Evolutionary conservation across 73 alveolate species (phyloP), one percentile per base, ranked within the genome.

Genomic region (Paramecium primaurelia): DNA sequence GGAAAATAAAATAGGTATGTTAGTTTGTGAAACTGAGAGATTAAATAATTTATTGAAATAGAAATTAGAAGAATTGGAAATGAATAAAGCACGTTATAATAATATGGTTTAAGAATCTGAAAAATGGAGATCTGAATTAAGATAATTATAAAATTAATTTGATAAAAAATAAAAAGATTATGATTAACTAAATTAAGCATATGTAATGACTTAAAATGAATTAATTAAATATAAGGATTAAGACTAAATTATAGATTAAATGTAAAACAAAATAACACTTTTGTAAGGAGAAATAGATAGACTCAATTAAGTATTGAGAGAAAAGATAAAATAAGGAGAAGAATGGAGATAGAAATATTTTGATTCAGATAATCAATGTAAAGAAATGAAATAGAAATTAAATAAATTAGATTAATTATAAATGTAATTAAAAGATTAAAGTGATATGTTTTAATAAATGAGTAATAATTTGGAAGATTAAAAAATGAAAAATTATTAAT

Each of bases 1-100:
- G 1, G 91, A 80, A 47, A 80, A 80, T 80, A 44, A 80, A 49
- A 45, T 80, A 20, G 71, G 64, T 6, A 34, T 80, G 47, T 28
- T 80, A 8, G 91, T 80, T 25, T 32, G 75, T 80, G 91, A 80
- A 26, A 80, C 91, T 14, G 91, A 80, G 32, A 80, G 91, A 49
- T 36, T 80, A 12, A 80, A 80, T 18, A 20, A 36, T 26, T 80
- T 80, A 80, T 80, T 80, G 34, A 80, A 44, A 45, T 40, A 44
- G 18, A 80, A 80, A 20, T 80, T 80, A 25, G 91, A 80, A 25
- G 71, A 47, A 44, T 28, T 80, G n/a, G 91, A 80, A 80, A 47
- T 25, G 20, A 44, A 40, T 7, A 80, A 49, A 44, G 58, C 47
- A 18, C 20, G 75, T 10, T 25, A 42, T 45, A n/a, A 47, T n/a